Evolutionary conservation across 1,284 basidiomycete genomes (phyloP).

Genomic region (Ustilago hordei): DNA sequence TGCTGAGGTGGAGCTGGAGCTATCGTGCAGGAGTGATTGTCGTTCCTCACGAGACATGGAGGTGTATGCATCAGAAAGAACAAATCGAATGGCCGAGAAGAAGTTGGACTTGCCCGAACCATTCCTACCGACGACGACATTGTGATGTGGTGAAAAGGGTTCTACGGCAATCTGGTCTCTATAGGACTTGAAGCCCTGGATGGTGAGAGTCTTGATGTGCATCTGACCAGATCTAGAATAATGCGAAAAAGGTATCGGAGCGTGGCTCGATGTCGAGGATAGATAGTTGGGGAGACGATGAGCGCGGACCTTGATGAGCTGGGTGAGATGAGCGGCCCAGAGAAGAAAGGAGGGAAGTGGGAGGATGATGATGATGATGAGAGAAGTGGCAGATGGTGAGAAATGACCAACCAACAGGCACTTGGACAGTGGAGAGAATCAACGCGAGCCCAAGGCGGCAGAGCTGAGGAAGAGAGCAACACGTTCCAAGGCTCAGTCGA

Average conservation of each 20-base stretch:
- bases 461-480: constrained; percentile 15
- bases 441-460: too few species aligned
- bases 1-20: constrained; percentile 81
- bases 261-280: background rate
- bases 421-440: background rate
- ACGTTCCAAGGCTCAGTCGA: constrained; percentile 10
- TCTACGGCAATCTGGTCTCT: constrained; percentile 74
- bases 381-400: background rate
- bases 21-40: constrained; percentile 91
- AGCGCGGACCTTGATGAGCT: background rate
- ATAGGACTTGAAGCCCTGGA: constrained; percentile 93
- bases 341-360: background rate
- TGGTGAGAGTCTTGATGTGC: constrained; percentile 64
- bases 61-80: constrained; percentile 95
- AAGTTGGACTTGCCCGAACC: constrained; percentile 70
- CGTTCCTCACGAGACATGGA: constrained; percentile 94
- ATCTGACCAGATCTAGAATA: constrained; percentile 13
- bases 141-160: constrained; percentile 71
- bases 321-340: background rate
- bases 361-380: constrained; percentile 4
- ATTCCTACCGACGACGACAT: constrained; percentile 70
- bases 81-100: constrained; percentile 84
- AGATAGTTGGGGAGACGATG: constrained; percentile 6
- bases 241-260: background rate
- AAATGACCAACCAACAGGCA: constrained; percentile 1